Evolutionary conservation across 495 filamentous ascomycete genomes (phyloP).

Genomic region (Trypethelium eluteriae): DNA sequence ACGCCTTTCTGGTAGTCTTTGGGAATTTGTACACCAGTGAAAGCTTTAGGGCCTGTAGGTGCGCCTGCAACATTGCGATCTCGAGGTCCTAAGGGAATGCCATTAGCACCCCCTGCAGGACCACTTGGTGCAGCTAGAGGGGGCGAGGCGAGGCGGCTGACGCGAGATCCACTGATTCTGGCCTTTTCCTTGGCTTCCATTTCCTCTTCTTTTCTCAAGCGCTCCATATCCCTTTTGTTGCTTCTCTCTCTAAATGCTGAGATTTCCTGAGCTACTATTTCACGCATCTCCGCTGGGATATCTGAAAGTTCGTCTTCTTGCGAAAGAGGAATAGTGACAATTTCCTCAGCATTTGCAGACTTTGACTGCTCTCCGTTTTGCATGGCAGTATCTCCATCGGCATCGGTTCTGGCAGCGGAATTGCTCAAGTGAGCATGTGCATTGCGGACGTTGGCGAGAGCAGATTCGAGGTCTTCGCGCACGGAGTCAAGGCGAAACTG

Average conservation of each 20-base stretch:
- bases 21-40: constrained; percentile 61
- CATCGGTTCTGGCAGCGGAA: constrained; percentile 34
- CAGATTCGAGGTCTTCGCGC: constrained; percentile 54
- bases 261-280: constrained; percentile 90
- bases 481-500: constrained; percentile 64
- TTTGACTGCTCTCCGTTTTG: constrained; percentile 49
- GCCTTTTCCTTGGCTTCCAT: constrained; percentile 79
- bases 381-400: constrained; percentile 68
- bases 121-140: constrained; percentile 59
- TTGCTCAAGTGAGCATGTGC: constrained; percentile 46
- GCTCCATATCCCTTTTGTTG: constrained; percentile 78
- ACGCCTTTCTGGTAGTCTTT: constrained; percentile 76
- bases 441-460: constrained; percentile 64
- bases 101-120: constrained; percentile 67
- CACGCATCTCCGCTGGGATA: constrained; percentile 94
- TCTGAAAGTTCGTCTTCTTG: constrained; percentile 92
- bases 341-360: constrained; percentile 45
- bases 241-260: constrained; percentile 87
- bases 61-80: constrained; percentile 64
- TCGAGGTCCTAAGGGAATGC: constrained; percentile 76
- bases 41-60: constrained; percentile 69
- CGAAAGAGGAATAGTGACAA: constrained; percentile 83
- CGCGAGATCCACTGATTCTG: constrained; percentile 55
- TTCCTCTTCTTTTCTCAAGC: constrained; percentile 79
- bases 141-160: constrained; percentile 64